Evolutionary conservation across 371 early-diverging fungal genomes (phyloP).

Genomic region (Quaeritorhiza haematococci): DNA sequence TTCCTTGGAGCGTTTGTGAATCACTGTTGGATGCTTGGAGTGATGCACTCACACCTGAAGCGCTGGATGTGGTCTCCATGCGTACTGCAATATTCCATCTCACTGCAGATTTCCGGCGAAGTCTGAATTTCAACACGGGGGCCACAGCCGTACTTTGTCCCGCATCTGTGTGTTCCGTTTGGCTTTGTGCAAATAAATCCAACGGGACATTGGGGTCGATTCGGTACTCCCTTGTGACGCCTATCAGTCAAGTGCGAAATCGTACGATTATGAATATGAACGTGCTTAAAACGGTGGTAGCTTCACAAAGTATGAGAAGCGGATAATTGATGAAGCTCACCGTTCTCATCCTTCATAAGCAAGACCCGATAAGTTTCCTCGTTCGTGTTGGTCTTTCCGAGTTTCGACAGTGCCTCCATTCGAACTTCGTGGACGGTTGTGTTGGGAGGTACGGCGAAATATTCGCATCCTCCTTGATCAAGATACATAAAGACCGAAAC

Average conservation of each 20-base stretch:
- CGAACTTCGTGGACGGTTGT: conserved; percentile 27
- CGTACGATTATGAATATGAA: too few relatives aligned
- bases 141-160: background rate
- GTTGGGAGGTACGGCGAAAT: conserved; percentile 19
- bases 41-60: too few relatives aligned
- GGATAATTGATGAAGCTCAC: too few relatives aligned
- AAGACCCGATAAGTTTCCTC: conserved; percentile 16
- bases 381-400: conserved; percentile 9
- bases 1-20: too few relatives aligned
- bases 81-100: conserved; percentile 21
- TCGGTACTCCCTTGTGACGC: conserved; percentile 8
- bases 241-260: too few relatives aligned
- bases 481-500: conserved; percentile 23
- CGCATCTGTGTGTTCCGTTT: too few relatives aligned
- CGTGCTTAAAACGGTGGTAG: too few relatives aligned
- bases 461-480: conserved; percentile 18
- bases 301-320: too few relatives aligned
- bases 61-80: conserved; percentile 3
- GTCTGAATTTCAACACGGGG: conserved; percentile 10
- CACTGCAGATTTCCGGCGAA: conserved; percentile 16
- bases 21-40: too few relatives aligned
- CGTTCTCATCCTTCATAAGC: conserved; percentile 1
- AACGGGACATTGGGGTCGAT: conserved; percentile 22
- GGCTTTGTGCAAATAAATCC: conserved; percentile 16
- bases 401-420: conserved; percentile 11